phyloP scores from a whole-genome alignment of 2,329 filamentous ascomycete species.

The Botrytis squamosa region DNA sequence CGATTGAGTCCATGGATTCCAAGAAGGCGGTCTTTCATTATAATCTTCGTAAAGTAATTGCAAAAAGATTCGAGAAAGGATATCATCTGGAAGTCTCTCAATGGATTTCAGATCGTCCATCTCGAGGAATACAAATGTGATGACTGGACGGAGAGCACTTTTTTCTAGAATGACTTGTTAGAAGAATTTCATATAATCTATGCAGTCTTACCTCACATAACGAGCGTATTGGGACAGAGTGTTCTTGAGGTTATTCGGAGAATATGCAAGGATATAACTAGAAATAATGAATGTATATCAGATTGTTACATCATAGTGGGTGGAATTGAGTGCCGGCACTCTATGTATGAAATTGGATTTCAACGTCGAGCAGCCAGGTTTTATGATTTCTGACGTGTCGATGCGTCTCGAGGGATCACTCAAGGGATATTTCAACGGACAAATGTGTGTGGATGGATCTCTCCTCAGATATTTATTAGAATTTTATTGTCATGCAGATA shows the following conservation, averaged over 20 bases:
- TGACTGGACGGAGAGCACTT: neutral
- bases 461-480: conserved; percentile 18
- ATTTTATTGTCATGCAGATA: conserved; percentile 20
- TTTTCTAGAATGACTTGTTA: conserved; percentile 9
- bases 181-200: neutral
- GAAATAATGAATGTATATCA: conserved; percentile 2
- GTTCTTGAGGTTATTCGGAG: conserved; percentile 14
- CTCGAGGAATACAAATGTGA: neutral
- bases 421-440: neutral
- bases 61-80: conserved; percentile 22
- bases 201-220: conserved; percentile 15
- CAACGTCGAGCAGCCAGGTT: conserved; percentile 14
- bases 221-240: neutral
- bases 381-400: conserved; percentile 23
- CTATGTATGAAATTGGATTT: conserved; percentile 15
- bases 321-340: conserved; percentile 18
- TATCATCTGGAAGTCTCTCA: conserved; percentile 21
- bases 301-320: conserved; percentile 20
- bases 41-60: conserved; percentile 19
- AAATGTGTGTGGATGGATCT: conserved; percentile 14
- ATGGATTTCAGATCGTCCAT: conserved; percentile 19
- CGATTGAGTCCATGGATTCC: conserved; percentile 15
- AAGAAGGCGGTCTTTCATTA: neutral
- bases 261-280: neutral
- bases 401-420: conserved; percentile 18